Base-by-base conservation (phyloP, 768 basidiomycete genomes). In the Agaricus blazei region DNA sequence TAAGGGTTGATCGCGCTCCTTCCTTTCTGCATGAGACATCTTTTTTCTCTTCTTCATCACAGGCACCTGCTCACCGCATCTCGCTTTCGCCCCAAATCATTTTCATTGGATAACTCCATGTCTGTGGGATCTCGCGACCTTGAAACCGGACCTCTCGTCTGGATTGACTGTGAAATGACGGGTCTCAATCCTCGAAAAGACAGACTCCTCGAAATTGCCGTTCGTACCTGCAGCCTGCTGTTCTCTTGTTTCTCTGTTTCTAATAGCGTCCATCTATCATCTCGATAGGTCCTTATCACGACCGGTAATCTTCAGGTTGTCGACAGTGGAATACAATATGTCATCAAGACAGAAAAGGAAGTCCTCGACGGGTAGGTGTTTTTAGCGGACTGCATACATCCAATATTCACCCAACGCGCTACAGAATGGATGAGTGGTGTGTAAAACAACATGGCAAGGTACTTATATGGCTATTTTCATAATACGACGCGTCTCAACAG, bases 81-180 rank as follows among this genome's bases (percentile, higher is more conserved):
- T 42, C 48, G 9, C 27, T 46, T 53, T 44, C 23, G 31, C 51
- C 42, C 29, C 37, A 52, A 36, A 29, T 47, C 54, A 27, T 31
- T 52, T 42, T 50, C 48, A 23, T 37, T 51, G 42, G 27, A 54
- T 24, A 48, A 55, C 51, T 34, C n/a, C 11, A 60, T 58, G 57
- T 52, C 60, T 24, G 40, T 19, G 29, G 59, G 53, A 58, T 60
- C 62, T 29, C 59, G 68, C 29, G 67, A 72, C 54, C 80, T 75
- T 51, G 60, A 68, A n/a, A 80, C 79, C 34, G 85, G 86, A 0
- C 87, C 89, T 9, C 69, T 91, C 53, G 85, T 91, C 6, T 87
- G 90, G 91, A 78, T 93, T 49, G 90, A 93, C 67, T 90, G 89
- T 62, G 90, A 93, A 71, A 93, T 93, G 80, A 92, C 90, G 2